Evolutionary conservation across 2,329 filamentous ascomycete genomes (phyloP).

Genomic region (Aotearoamyces nothofagi): DNA sequence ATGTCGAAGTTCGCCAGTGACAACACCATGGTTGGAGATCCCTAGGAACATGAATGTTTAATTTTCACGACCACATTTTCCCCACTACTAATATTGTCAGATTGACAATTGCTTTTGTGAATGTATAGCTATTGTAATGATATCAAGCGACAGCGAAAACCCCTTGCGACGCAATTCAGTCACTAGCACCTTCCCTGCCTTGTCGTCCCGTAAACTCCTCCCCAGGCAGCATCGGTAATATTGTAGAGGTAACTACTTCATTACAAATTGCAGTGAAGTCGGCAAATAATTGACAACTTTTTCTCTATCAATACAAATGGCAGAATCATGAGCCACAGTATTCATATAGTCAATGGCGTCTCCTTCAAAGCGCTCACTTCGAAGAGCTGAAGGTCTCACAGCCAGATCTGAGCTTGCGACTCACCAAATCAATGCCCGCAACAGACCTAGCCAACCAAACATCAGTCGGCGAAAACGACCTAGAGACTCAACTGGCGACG

Average conservation of each 20-base stretch:
- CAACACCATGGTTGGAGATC: too few species aligned
- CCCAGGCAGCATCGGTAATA: background rate
- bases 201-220: too few species aligned
- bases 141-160: background rate
- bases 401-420: conserved; percentile 8
- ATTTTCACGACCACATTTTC: background rate
- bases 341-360: conserved; percentile 30
- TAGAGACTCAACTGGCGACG: conserved; percentile 28
- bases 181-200: too few species aligned
- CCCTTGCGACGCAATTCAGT: background rate
- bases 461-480: conserved; percentile 31
- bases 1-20: too few species aligned
- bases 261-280: background rate
- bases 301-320: conserved; percentile 1
- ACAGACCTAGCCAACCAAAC: conserved; percentile 14
- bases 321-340: conserved; percentile 17
- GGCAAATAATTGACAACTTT: conserved; percentile 4
- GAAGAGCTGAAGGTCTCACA: conserved; percentile 30
- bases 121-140: background rate
- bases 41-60: background rate
- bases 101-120: background rate
- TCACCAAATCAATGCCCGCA: conserved; percentile 15
- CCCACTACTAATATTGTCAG: background rate
- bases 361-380: conserved; percentile 30
- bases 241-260: background rate